A percentile compares a stretch with the other conserved stretches of the same genome.
These are phyloP conservation scores for Leccinum subtestaceum DNA, from an alignment of 768 basidiomycete genomes.

Conservation along the genomic window DNA sequence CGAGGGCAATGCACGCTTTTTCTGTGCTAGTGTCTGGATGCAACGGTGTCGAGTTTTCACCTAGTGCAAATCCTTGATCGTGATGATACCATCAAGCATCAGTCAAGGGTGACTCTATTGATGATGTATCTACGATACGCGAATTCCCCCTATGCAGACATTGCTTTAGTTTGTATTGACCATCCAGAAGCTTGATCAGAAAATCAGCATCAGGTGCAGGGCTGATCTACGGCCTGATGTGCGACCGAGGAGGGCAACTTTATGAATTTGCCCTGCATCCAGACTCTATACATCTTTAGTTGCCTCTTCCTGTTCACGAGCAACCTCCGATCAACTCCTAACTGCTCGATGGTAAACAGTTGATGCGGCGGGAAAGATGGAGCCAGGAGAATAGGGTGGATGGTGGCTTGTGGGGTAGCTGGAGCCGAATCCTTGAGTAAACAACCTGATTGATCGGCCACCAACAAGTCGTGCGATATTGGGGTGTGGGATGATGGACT, in stretches of 20 bases:
- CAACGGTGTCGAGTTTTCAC: background rate
- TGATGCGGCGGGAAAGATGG: conserved; percentile 44
- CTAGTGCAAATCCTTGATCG: background rate
- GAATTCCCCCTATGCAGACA: background rate
- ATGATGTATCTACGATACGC: background rate
- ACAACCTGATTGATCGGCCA: background rate
- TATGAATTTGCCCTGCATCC: conserved; percentile 86
- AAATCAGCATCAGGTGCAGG: background rate
- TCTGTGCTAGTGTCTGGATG: background rate
- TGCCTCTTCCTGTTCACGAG: conserved; percentile 92
- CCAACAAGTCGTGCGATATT: background rate
- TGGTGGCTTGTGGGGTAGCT: conserved; percentile 17
- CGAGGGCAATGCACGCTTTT: background rate
- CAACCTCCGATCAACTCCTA: conserved; percentile 87
- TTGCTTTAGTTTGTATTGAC: background rate
- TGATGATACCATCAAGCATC: background rate
- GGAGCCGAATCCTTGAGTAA: background rate
- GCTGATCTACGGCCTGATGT: background rate
- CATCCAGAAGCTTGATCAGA: background rate
- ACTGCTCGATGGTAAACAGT: conserved; percentile 75
- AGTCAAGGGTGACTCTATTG: background rate
- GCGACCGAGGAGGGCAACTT: conserved; percentile 32
- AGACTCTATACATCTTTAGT: conserved; percentile 95
- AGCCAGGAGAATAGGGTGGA: conserved; percentile 34
- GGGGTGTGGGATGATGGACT: conserved; percentile 10